Conservation (phyloP, 192 early-diverging fungal genomes). For the Lunasporangiospora selenospora region DNA sequence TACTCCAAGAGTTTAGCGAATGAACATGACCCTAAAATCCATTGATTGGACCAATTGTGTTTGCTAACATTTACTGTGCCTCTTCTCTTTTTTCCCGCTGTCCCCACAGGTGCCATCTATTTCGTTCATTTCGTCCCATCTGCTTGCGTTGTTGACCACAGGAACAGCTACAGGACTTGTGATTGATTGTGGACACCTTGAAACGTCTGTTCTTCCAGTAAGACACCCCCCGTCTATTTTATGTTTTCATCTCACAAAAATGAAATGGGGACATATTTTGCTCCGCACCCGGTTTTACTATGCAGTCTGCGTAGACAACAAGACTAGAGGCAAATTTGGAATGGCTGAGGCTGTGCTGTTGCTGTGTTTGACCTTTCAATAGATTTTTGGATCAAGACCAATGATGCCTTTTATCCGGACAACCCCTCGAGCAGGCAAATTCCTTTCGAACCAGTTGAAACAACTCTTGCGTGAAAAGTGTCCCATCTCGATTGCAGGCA, state of each 20-base stretch:
- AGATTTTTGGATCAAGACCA: conserved; percentile 75
- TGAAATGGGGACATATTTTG: too few species aligned
- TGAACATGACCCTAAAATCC: too few species aligned
- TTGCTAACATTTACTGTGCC: not conserved
- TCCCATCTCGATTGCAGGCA: conserved; percentile 46
- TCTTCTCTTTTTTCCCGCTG: not conserved
- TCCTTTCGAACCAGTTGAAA: conserved; percentile 64
- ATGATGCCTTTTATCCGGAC: conserved; percentile 68
- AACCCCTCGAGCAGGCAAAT: conserved; percentile 69
- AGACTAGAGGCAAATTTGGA: too few species aligned
- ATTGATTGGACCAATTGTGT: too few species aligned
- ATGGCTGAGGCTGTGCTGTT: too few species aligned
- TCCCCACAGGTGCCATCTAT: conserved; percentile 71
- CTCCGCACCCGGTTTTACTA: too few species aligned
- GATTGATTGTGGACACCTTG: conserved; percentile 84
- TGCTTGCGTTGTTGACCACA: conserved; percentile 77
- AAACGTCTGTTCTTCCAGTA: conserved; percentile 82
- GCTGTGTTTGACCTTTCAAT: too few species aligned
- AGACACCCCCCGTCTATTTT: too few species aligned
- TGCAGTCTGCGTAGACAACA: too few species aligned
- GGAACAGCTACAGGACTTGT: conserved; percentile 84
- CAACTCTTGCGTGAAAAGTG: conserved; percentile 64
- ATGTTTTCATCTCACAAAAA: too few species aligned
- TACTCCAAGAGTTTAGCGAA: too few species aligned
- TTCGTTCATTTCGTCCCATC: conserved; percentile 73